A percentile compares a stretch with the other conserved stretches of the same genome.
Evolutionary conservation across 306 rosid genomes (phyloP).

Genomic region (Abrus pulchellus): DNA sequence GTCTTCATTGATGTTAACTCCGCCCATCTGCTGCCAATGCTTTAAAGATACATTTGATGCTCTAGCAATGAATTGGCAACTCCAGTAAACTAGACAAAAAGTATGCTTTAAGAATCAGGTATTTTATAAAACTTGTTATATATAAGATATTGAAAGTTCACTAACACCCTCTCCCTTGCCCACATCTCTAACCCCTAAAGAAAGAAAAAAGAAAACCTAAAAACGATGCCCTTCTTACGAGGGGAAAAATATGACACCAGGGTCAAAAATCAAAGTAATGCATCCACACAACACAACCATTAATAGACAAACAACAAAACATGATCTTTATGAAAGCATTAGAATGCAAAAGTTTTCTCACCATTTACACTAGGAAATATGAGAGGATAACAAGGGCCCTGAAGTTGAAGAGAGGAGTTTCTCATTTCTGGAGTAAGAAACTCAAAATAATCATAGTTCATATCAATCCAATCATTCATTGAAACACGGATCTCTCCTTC

Average conservation of each 20-base stretch:
- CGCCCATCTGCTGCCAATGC: constrained; percentile 97
- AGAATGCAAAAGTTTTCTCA: constrained; percentile 51
- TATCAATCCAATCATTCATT: constrained; percentile 82
- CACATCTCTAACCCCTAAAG: background rate
- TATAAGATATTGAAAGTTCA: constrained; percentile 27
- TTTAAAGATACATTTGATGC: constrained; percentile 83
- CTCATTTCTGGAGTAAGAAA: constrained; percentile 96
- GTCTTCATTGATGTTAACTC: constrained; percentile 84
- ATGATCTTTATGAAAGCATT: constrained; percentile 9
- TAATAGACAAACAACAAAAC: constrained; percentile 26
- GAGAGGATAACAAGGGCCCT: constrained; percentile 99
- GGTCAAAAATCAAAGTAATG: constrained; percentile 23
- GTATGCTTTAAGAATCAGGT: constrained; percentile 28
- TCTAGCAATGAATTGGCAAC: constrained; percentile 88
- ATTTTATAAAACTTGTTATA: constrained; percentile 24
- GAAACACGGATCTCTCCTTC: constrained; percentile 84
- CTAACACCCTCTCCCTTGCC: background rate
- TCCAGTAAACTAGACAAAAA: constrained; percentile 83
- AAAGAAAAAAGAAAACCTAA: background rate
- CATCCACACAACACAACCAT: constrained; percentile 12
- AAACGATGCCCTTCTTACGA: constrained; percentile 11
- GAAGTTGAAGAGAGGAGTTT: constrained; percentile 93
- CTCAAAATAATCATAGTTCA: constrained; percentile 88
- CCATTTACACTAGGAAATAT: constrained; percentile 97
- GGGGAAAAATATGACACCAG: constrained; percentile 11